These are phyloP conservation scores for Phellopilus nigrolimitatus DNA, from an alignment of 1,284 basidiomycete genomes.

Conservation along the genomic window DNA sequence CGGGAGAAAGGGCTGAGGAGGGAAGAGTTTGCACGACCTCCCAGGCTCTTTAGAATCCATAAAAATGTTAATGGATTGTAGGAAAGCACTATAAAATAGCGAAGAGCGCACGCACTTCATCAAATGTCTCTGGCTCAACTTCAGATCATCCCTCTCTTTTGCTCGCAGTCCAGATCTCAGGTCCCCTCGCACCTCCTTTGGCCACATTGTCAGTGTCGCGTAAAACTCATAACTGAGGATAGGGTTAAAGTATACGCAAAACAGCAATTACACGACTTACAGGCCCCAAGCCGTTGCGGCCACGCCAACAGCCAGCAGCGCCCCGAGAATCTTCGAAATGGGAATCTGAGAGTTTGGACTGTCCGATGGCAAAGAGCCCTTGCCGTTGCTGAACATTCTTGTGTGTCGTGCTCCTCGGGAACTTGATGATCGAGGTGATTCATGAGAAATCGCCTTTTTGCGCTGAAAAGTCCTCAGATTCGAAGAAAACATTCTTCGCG, in stretches of 20 bases:
- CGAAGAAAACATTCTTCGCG: not conserved
- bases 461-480: not conserved
- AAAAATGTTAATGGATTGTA: not conserved
- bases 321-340: constrained; percentile 45
- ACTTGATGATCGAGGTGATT: too few species aligned
- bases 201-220: constrained; percentile 59
- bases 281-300: constrained; percentile 49
- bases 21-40: constrained; percentile 49
- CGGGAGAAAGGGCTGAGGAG: constrained; percentile 40
- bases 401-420: too few species aligned
- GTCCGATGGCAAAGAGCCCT: not conserved
- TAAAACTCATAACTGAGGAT: constrained; percentile 57
- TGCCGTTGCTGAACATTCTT: not conserved
- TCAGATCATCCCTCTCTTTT: constrained; percentile 54
- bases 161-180: constrained; percentile 62
- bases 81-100: not conserved
- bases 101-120: constrained; percentile 36
- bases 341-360: constrained; percentile 18
- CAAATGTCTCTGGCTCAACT: constrained; percentile 50
- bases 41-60: constrained; percentile 48
- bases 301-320: constrained; percentile 43
- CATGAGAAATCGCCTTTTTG: too few species aligned
- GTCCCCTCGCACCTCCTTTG: constrained; percentile 55
- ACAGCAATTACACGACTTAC: constrained; percentile 34
- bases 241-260: constrained; percentile 16